Evolutionary conservation across 2,329 filamentous ascomycete species (phyloP), one percentile per base, ranked within the genome.

Genomic region (Metarhizium anisopliae): DNA sequence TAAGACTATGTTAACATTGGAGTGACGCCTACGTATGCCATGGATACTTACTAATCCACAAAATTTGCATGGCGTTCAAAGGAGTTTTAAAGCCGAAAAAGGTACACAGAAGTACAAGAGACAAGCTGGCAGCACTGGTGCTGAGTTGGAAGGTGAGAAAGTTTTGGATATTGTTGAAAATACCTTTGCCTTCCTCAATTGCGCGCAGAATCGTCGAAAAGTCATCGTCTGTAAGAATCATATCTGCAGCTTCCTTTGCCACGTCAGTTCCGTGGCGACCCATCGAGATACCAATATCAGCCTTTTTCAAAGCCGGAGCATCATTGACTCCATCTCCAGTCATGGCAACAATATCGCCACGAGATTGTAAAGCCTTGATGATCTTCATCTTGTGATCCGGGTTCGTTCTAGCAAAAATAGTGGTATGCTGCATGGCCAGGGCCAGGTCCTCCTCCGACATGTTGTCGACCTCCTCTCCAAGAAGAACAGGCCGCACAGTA

Each of bases 81-180:
- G 94, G 95, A 68, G 94, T 96, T 73, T 90, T 92, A 75, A 95
- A 94, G 43, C 94, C 94, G 59, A 96, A 81, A 63, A 90, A 87
- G 35, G 91, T 96, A 77, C 92, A 96, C 65, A 99, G 73, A 62
- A 99, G 83, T 18, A 99, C 94, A 54, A 99, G 79, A 56, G 89
- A 90, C 62, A 99, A 77, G 59, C 94, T 91, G 55, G 95, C 94
- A 20, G 95, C 94, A 68, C 91, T 96, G 51, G 94, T 99, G 71
- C 92, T 96, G 56, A 99, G 82, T 75, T 99, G 95, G 73, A 99
- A 99, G 0, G 94, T 97, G 60, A 99, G 81, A 74, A 99, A 99
- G 72, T 99, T 99, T 68, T 99, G 94, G 62, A 99, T 97, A 71
- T 99, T 99, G 80, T 94, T 96, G 74, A 99, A 99, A 63, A 99